Evolutionary conservation across 2,329 filamentous ascomycete genomes (phyloP).

Genomic region (Sarocladium strictum): DNA sequence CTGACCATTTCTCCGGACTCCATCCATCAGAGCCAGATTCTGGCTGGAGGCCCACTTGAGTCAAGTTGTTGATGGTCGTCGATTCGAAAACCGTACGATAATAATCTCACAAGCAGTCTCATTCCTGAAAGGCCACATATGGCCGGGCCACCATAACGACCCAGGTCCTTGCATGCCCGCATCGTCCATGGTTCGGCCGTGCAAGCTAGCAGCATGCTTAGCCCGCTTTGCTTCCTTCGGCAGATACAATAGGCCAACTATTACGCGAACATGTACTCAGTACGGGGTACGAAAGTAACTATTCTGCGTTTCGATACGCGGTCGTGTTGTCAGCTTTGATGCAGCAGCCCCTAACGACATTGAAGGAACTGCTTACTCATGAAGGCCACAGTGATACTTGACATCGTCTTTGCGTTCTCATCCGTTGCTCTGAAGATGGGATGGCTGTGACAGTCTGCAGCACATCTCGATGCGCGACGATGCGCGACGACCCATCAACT

Average conservation of each 20-base stretch:
- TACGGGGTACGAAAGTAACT: background rate
- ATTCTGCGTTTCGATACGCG: too few relatives aligned
- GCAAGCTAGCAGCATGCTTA: background rate
- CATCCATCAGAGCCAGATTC: background rate
- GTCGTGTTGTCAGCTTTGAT: background rate
- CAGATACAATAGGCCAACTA: background rate
- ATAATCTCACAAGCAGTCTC: background rate
- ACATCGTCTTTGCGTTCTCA: too few relatives aligned
- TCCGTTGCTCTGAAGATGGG: too few relatives aligned
- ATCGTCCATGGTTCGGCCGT: background rate
- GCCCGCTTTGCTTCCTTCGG: background rate
- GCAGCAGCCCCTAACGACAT: too few relatives aligned
- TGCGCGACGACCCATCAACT: too few relatives aligned
- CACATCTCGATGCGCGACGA: background rate
- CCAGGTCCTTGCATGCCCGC: background rate
- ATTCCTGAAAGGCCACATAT: background rate
- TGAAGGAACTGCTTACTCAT: too few relatives aligned
- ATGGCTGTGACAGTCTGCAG: background rate
- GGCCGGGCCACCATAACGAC: background rate
- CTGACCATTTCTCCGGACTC: background rate
- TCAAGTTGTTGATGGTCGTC: background rate
- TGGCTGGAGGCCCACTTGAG: background rate
- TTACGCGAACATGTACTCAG: background rate
- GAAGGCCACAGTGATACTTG: too few relatives aligned
- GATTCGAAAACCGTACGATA: slow-evolving; percentile 5